Base-by-base conservation (phyloP, 345 rosid species). In the Eucalyptus tenuipes region DNA sequence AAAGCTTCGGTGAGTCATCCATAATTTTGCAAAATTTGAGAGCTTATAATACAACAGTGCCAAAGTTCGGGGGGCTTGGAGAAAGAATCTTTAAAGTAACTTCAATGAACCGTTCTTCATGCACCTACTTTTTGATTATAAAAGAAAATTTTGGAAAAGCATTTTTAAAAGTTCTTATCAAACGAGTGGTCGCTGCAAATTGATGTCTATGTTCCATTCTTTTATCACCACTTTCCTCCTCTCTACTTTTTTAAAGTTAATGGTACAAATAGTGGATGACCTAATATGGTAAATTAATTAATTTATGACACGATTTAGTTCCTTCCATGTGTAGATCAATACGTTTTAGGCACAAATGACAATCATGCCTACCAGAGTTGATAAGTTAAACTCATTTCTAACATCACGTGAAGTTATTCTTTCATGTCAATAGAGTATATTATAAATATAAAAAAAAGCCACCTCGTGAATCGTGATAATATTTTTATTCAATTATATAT, bases 381-480 rank as follows among this genome's bases (percentile, higher is more conserved):
- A 61, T 61, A 0, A 13, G 15, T 29, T 61, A 7, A 61, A 29
- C 17, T 61, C 33, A n/a, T 3, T 7, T n/a, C 0, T 61, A n/a
- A 29, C 4, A 6, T 7, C 75, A 15, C n/a, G 40, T 1, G 4
- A 29, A 64, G 15, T 64, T n/a, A n/a, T 14, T 64, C 71, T n/a
- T n/a, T 3, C 16, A 1, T 0, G 1, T 59, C 33, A 27, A 29
- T 3, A 3, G 15, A 27, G 9, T 27, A 27, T 59, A 27, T 11
- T 59, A 59, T 59, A 11, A 11, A 59, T 16, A 53, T 0, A 52
- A 1, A 52, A 3, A 20, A 53, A 1, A 10, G 8, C 47, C 53
- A 50, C 24, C 8, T 64, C 37, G 13, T 71, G 45, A 5, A 4
- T 64, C 37, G 13, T 71, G 45, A 5, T 20, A 10, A 9, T 17